phyloP scores from a whole-genome alignment of 495 filamentous ascomycete species.

The Podospora pseudoanserina region DNA sequence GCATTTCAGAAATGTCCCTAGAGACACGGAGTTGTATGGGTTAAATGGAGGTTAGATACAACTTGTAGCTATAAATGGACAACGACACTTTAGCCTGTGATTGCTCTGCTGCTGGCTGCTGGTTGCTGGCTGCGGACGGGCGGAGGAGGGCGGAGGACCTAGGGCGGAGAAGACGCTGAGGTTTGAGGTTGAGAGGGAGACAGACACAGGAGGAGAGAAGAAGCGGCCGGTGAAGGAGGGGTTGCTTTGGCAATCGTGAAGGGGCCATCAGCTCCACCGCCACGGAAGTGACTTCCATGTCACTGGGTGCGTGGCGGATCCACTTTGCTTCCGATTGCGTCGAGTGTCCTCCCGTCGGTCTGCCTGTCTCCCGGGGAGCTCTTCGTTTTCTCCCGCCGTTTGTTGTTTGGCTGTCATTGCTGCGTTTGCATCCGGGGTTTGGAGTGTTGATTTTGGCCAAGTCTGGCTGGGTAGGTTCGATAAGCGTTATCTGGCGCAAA shows the following conservation, averaged over 20 bases:
- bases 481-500: neutral
- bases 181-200: neutral
- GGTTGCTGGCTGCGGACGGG: neutral
- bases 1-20: no score
- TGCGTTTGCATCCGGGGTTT: neutral
- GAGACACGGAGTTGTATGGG: neutral
- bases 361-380: neutral
- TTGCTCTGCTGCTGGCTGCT: neutral
- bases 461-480: no score
- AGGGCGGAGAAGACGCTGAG: neutral
- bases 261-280: slow-evolving; percentile 8
- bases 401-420: neutral
- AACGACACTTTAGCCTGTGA: neutral
- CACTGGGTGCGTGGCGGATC: slow-evolving; percentile 8
- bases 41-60: neutral
- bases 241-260: neutral
- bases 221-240: neutral
- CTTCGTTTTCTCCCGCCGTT: neutral
- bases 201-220: neutral
- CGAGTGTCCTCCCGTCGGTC: slow-evolving; percentile 5
- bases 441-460: neutral
- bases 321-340: slow-evolving; percentile 12
- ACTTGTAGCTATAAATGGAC: neutral
- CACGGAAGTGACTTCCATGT: slow-evolving; percentile 11
- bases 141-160: neutral